Evolutionary conservation across 805 yeast genomes (phyloP).

Genomic region (Metschnikowia picachoensis): DNA sequence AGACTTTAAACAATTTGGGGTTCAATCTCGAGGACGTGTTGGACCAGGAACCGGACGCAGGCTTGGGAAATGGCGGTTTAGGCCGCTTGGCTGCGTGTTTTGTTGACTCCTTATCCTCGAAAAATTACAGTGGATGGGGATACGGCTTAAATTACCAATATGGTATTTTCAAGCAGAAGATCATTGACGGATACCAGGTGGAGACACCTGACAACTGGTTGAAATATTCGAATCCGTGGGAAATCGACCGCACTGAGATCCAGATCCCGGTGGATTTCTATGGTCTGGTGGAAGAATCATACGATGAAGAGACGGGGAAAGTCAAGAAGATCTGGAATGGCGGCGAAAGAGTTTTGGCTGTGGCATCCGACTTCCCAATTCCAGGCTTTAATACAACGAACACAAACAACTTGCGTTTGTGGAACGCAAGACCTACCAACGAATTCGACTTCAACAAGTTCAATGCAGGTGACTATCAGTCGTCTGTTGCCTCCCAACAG

Average conservation of each 20-base stretch:
- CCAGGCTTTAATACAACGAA: slow-evolving; percentile 83
- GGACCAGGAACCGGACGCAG: slow-evolving; percentile 89
- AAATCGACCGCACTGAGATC: slow-evolving; percentile 79
- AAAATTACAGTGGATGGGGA: slow-evolving; percentile 94
- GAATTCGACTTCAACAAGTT: slow-evolving; percentile 90
- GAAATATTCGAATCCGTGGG: slow-evolving; percentile 89
- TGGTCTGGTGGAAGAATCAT: slow-evolving; percentile 65
- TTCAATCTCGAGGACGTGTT: slow-evolving; percentile 83
- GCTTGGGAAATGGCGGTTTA: slow-evolving; percentile 91
- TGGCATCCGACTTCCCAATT: slow-evolving; percentile 87
- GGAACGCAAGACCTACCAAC: slow-evolving; percentile 86
- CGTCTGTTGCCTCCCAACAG: slow-evolving; percentile 81
- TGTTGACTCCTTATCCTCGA: slow-evolving; percentile 81
- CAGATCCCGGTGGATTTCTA: slow-evolving; percentile 88
- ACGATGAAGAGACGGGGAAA: slow-evolving; percentile 51
- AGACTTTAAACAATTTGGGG: slow-evolving; percentile 61
- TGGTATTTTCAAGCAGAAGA: slow-evolving; percentile 88
- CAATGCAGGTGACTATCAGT: slow-evolving; percentile 85
- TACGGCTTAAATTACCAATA: slow-evolving; percentile 91
- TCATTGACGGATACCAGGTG: slow-evolving; percentile 88
- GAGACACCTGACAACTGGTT: slow-evolving; percentile 96
- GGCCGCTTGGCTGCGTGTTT: slow-evolving; percentile 95
- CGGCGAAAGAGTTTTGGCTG: slow-evolving; percentile 85
- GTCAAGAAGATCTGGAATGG: slow-evolving; percentile 73
- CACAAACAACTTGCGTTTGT: slow-evolving; percentile 84